These are phyloP conservation scores for Lentinus brumalis DNA, from an alignment of 768 basidiomycete genomes.

Conservation along the genomic window DNA sequence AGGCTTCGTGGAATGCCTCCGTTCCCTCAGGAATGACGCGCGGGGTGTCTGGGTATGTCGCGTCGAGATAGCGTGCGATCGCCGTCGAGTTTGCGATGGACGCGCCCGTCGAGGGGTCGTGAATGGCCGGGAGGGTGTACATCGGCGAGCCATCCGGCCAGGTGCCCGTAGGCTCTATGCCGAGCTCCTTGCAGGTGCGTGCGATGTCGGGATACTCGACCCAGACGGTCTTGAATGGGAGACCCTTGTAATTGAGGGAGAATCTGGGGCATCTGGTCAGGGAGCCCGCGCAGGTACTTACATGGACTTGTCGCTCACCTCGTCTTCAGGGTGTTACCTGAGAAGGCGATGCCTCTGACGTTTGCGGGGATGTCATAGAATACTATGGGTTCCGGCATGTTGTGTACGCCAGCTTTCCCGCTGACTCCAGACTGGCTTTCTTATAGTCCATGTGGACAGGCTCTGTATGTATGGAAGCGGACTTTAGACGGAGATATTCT, in stretches of 20 bases:
- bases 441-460: neutral
- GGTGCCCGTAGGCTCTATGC: conserved; percentile 35
- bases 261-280: conserved; percentile 25
- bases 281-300: conserved; percentile 1
- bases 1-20: conserved; percentile 42
- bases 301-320: conserved; percentile 8
- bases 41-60: conserved; percentile 47
- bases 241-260: conserved; percentile 39
- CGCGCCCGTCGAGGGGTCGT: conserved; percentile 44
- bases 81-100: conserved; percentile 43
- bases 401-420: neutral
- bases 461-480: too few relatives aligned
- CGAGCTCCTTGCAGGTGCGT: conserved; percentile 33
- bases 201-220: conserved; percentile 52
- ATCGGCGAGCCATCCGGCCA: conserved; percentile 32
- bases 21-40: conserved; percentile 41
- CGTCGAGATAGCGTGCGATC: conserved; percentile 56
- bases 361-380: conserved; percentile 43
- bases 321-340: conserved; percentile 35
- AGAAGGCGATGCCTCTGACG: conserved; percentile 34
- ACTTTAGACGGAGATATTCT: too few relatives aligned
- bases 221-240: conserved; percentile 48
- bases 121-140: conserved; percentile 54
- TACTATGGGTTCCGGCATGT: conserved; percentile 29
- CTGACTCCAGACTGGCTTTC: neutral